Base-by-base conservation (phyloP, 148 eudicot species). In the Agrostemma githago region DNA sequence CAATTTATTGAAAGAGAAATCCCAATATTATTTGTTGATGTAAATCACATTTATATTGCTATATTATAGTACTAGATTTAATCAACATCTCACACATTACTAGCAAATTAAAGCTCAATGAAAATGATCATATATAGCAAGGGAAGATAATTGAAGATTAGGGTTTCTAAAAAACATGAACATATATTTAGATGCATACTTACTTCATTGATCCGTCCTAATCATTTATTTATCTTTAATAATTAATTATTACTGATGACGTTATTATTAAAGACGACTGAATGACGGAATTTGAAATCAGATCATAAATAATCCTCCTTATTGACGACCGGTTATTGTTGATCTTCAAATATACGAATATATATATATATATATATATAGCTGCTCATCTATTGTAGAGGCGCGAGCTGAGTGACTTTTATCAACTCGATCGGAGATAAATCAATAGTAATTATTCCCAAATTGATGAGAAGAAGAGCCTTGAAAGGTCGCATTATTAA, bases 391-490 rank as follows among this genome's bases (percentile, higher is more conserved):
- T 26, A 26, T 26, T 26, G 34, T 26, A 26, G 34, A 26, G 0
- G 34, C 34, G 34, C 34, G 34, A 26, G n/a, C n/a, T n/a, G n/a
- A n/a, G 34, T 26, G 34, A 48, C 3, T 51, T 4, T 43, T 43
- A 51, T 51, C 16, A 51, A 51, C 56, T 51, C 46, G 5, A 7
- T 4, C 5, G 8, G 8, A 43, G 2, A 43, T 4, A 43, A 43
- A 43, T 4, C 46, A 43, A 43, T 43, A 7, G 46, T 43, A 43
- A 43, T 43, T 87, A 72, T 83, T 84, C 76, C 60, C n/a, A 1
- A 63, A 68, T 6, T 40, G 57, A 66, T 81, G 78, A 78, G 88
- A 80, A 62, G 80, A 86, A 74, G 89, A 84, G 37, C 77, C 91
- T 78, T 86, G 88, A 44, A 74, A 84, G 79, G 88, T 85, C 20